Base-by-base conservation (phyloP, 805 yeast genomes). In the Kodamaea jinghongensis region DNA sequence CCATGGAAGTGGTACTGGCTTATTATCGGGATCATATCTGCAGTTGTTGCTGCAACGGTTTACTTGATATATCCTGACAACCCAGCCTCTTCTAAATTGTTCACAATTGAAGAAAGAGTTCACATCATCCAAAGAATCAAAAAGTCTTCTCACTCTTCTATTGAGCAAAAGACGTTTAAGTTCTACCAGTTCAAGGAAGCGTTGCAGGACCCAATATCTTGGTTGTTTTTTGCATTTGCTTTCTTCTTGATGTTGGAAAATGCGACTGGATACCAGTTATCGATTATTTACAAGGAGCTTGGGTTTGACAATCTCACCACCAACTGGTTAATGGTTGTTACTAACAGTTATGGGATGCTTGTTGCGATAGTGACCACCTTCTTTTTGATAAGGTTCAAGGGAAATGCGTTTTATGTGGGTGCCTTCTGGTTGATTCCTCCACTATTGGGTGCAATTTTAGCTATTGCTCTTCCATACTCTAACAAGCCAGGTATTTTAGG, bases 21-120 rank as follows among this genome's bases (percentile, higher is more conserved):
- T 20, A 20, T 20, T 20, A 20, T 20, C 8, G 23, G 23, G 23
- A 20, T 20, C 8, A 5, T 20, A 5, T 20, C 23, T 20, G 23
- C 23, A 36, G 67, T 75, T 39, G 87, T 85, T 35, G 73, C 78
- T 10, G 53, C 76, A 29, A 76, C 85, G 0, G 60, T 78, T 15
- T 17, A 51, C 4, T 38, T 47, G 34, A 36, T 66, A 14, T 79
- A 76, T 49, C 86, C 86, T 29, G 67, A 72, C 43, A 76, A 78
- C 52, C 85, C 85, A 11, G 55, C 79, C 0, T 67, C 62, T 44
- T 78, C 79, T 4, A 63, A 56, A 41, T 75, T 75, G 47, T 61
- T 80, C 34, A 44, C 70, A 4, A 53, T 50, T 2, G 66, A 74
- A 31, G 85, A 80, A 53, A 76, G 69, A 49, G 69, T 76, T 58